Conservation (phyloP, 176 grass and related monocot genomes). For the Stipa capillata region DNA sequence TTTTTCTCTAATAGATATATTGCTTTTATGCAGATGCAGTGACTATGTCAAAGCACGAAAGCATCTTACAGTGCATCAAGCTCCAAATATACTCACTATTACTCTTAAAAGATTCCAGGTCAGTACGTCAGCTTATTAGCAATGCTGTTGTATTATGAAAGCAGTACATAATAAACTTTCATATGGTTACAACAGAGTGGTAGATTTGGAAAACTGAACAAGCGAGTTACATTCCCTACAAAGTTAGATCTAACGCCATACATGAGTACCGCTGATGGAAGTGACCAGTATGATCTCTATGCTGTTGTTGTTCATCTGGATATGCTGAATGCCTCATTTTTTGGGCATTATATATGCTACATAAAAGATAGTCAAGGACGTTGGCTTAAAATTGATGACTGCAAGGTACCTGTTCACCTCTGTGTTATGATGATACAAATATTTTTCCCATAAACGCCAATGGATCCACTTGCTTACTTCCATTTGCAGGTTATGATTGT, state of each 20-base stretch:
- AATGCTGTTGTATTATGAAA: background rate
- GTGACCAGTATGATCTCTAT: slow-evolving; percentile 84
- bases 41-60: slow-evolving; percentile 98
- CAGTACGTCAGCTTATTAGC: slow-evolving; percentile 15
- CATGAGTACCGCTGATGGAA: slow-evolving; percentile 70
- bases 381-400: slow-evolving; percentile 90
- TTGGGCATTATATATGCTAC: slow-evolving; percentile 99
- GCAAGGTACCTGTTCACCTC: slow-evolving; percentile 61
- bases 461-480: slow-evolving; percentile 16
- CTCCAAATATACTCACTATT: slow-evolving; percentile 98
- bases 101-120: slow-evolving; percentile 99
- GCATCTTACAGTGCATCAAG: slow-evolving; percentile 90
- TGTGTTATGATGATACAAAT: slow-evolving; percentile 4
- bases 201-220: slow-evolving; percentile 98
- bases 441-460: background rate
- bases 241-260: slow-evolving; percentile 77
- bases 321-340: slow-evolving; percentile 98
- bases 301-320: slow-evolving; percentile 96
- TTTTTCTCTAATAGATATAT: background rate
- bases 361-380: slow-evolving; percentile 55
- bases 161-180: slow-evolving; percentile 2
- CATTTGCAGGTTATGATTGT: slow-evolving; percentile 63
- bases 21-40: slow-evolving; percentile 60
- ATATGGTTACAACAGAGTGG: slow-evolving; percentile 59
- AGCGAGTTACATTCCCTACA: slow-evolving; percentile 79